These are phyloP conservation scores for Scedosporium aurantiacum DNA, from an alignment of 2,329 filamentous ascomycete genomes.

Conservation along the genomic window DNA sequence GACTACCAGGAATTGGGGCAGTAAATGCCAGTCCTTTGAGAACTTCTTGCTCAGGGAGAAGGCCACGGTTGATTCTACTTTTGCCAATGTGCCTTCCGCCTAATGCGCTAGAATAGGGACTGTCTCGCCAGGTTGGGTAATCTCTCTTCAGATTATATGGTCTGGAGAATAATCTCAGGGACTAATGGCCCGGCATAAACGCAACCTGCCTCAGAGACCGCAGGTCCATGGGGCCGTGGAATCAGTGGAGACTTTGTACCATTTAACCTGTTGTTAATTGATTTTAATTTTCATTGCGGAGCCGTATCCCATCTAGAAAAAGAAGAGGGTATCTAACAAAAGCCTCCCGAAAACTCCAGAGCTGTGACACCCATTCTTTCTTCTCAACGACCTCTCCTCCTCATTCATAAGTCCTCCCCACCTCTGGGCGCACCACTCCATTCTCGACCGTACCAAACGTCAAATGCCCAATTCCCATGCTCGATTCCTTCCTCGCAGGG, in stretches of 20 bases:
- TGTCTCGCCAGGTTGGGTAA: too few relatives aligned
- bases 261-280: not conserved
- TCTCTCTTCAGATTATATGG: too few relatives aligned
- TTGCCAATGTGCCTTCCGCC: not conserved
- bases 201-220: too few relatives aligned
- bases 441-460: conserved; percentile 1
- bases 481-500: not conserved
- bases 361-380: not conserved
- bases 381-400: not conserved
- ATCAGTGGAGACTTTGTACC: not conserved
- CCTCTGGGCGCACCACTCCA: not conserved
- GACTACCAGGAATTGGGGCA: not conserved
- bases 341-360: not conserved
- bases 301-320: not conserved
- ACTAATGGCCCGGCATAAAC: too few relatives aligned
- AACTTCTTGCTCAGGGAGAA: not conserved
- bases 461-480: not conserved
- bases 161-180: too few relatives aligned
- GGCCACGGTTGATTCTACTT: not conserved
- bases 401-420: not conserved
- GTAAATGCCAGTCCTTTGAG: not conserved
- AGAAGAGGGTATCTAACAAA: not conserved
- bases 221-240: not conserved
- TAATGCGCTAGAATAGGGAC: not conserved
- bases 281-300: not conserved